These are phyloP conservation scores for Macrophomina pseudophaseolina DNA, from an alignment of 2,329 filamentous ascomycete genomes.

Conservation along the genomic window DNA sequence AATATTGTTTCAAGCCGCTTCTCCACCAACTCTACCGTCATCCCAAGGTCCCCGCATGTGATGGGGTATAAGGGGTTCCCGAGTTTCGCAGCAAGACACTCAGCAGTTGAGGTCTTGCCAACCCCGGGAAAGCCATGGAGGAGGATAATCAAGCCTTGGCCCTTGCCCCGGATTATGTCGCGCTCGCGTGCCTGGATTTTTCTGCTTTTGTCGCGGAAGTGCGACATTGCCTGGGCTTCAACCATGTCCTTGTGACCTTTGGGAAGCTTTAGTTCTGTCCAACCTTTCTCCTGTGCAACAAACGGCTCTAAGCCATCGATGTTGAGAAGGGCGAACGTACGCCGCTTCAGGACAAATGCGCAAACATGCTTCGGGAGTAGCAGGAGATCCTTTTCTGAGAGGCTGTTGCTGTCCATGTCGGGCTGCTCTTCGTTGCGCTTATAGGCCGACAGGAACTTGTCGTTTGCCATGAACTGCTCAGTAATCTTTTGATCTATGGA, in stretches of 20 bases:
- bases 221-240: conserved; percentile 30
- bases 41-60: conserved; percentile 27
- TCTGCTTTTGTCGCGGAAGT: conserved; percentile 24
- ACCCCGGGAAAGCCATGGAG: conserved; percentile 19
- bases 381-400: conserved; percentile 27
- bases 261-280: conserved; percentile 32
- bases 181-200: conserved; percentile 41
- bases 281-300: not conserved
- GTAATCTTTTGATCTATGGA: not conserved
- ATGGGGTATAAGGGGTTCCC: conserved; percentile 7
- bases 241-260: conserved; percentile 33
- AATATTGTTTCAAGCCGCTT: conserved; percentile 27
- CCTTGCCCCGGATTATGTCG: not conserved
- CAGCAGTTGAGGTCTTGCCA: conserved; percentile 13
- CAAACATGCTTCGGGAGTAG: conserved; percentile 31
- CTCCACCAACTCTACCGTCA: conserved; percentile 26
- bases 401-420: not conserved
- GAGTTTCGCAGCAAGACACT: not conserved
- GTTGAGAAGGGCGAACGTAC: conserved; percentile 33
- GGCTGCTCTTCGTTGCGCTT: not conserved
- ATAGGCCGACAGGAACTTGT: not conserved
- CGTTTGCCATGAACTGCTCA: not conserved
- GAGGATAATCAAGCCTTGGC: conserved; percentile 8
- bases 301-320: conserved; percentile 26
- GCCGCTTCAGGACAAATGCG: conserved; percentile 35